Percentiles rank a stretch among this genome's conserved stretches.
phyloP scores from a whole-genome alignment of 2,329 filamentous ascomycete species.

The Pleoardoris graminearum region DNA sequence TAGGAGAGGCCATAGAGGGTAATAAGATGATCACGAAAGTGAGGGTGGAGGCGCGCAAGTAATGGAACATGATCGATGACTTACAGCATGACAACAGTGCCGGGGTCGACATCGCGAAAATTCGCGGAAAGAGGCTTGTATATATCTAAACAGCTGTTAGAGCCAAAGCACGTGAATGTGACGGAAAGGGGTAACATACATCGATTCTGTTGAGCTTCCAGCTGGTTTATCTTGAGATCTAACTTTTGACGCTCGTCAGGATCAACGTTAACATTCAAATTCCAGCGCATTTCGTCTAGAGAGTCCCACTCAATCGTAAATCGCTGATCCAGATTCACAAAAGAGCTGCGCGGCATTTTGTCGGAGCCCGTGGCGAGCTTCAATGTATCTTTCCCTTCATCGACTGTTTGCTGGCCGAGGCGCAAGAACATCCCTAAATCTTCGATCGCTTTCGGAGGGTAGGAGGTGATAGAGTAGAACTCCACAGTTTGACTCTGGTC shows the following conservation, averaged over 20 bases:
- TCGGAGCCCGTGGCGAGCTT: conserved; percentile 12
- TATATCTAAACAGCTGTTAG: conserved; percentile 8
- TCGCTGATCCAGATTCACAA: conserved; percentile 23
- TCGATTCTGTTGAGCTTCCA: conserved; percentile 27
- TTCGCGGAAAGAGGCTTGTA: conserved; percentile 24
- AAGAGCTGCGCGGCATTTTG: conserved; percentile 18
- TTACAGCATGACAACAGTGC: conserved; percentile 22
- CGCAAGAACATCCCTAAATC: conserved; percentile 20
- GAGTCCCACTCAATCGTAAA: conserved; percentile 21
- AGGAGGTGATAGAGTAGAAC: conserved; percentile 24
- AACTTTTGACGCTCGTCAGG: conserved; percentile 17
- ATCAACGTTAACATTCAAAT: conserved; percentile 11
- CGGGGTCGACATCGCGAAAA: conserved; percentile 11
- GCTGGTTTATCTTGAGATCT: conserved; percentile 7
- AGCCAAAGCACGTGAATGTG: too few species aligned
- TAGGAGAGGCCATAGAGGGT: background rate
- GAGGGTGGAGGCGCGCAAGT: too few species aligned
- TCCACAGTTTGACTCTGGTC: background rate
- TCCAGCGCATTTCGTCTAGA: conserved; percentile 13
- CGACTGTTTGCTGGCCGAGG: conserved; percentile 7
- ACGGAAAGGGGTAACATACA: too few species aligned
- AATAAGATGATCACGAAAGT: too few species aligned
- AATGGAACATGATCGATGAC: background rate
- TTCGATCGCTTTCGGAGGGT: conserved; percentile 15
- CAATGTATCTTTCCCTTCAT: conserved; percentile 12